Evolutionary conservation across 768 basidiomycete species (phyloP), one percentile per base, ranked within the genome.

Genomic region (Podaxis rugospora): DNA sequence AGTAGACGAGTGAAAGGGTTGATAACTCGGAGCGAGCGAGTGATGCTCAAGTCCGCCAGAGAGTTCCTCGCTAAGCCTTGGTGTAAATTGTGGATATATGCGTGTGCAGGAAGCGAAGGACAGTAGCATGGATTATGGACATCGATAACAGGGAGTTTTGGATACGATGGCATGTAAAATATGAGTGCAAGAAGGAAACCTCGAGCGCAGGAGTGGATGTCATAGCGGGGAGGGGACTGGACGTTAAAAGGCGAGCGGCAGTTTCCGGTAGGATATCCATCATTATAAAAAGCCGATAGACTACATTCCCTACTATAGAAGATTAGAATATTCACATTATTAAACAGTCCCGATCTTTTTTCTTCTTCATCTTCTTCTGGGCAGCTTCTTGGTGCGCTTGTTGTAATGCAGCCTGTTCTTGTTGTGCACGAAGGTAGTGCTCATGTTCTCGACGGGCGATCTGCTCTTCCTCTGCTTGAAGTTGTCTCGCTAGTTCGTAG

Each of bases 381-480:
- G 69, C 69, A 59, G 70, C 59, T 28, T 67, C 63, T 25, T 57
- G 46, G 42, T 62, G 42, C 44, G 58, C 68, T 63, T 68, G 63
- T 28, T 68, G 67, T 54, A 72, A 70, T 46, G 67, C 63, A 35
- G 55, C 64, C 62, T 57, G 63, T 65, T 71, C 69, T 10, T 74
- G 69, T 50, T 71, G 70, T 50, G 72, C 69, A 2, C 67, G 72
- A 1, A 69, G 59, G 55, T 71, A 68, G 1, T 59, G 66, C 56
- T 74, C 74, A 11, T 77, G 73, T 52, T 77, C 72, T 35, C 73
- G 69, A 3, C 75, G 75, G 0, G 80, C 83, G 5, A 75, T 72
- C 2, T 78, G 79, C 47, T 95, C 87, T 72, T 95, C 94, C 64
- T 93, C 90, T 0, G 82, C 83, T 69, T 95, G 94, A 1, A 97